A percentile compares a stretch with the other conserved stretches of the same genome.
phyloP scores from a whole-genome alignment of 1,139 yeast genomes.

The Saccharomyces pastorianus region DNA sequence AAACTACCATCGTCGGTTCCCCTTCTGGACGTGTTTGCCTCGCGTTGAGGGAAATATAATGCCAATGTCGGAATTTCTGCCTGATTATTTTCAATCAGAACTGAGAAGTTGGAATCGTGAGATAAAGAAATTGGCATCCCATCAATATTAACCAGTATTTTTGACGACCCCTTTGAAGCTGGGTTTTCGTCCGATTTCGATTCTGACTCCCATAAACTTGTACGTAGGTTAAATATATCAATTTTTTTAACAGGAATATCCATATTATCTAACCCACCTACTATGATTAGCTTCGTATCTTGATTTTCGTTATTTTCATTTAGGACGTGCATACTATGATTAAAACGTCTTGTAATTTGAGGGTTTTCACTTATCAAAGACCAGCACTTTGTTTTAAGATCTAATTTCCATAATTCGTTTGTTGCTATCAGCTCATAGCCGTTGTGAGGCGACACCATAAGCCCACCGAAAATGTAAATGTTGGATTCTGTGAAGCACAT shows the following conservation, averaged over 20 bases:
- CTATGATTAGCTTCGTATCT: conserved; percentile 49
- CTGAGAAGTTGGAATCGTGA: conserved; percentile 18
- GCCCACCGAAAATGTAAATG: conserved; percentile 58
- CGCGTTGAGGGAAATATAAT: conserved; percentile 14
- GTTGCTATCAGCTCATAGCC: conserved; percentile 38
- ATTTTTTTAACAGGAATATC: conserved; percentile 39
- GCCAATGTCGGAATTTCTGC: conserved; percentile 24
- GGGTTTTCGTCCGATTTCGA: conserved; percentile 4
- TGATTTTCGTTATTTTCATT: conserved; percentile 37
- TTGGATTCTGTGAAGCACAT: conserved; percentile 42
- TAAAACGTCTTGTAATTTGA: conserved; percentile 37
- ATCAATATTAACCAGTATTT: conserved; percentile 15
- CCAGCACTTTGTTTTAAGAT: conserved; percentile 47
- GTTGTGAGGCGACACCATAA: conserved; percentile 31
- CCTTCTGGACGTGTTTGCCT: neutral
- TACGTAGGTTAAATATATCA: conserved; percentile 47
- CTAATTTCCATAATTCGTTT: conserved; percentile 63
- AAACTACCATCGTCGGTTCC: neutral
- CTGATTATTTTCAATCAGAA: conserved; percentile 23
- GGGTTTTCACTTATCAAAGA: conserved; percentile 40
- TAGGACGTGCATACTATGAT: conserved; percentile 45
- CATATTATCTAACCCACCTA: conserved; percentile 50
- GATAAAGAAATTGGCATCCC: conserved; percentile 16
- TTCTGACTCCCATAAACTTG: conserved; percentile 38
- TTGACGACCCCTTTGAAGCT: neutral